Percentiles rank a stretch among this genome's conserved stretches.
Conservation (phyloP, 116 monocot genomes). For the Papilionanthe hybrid region DNA sequence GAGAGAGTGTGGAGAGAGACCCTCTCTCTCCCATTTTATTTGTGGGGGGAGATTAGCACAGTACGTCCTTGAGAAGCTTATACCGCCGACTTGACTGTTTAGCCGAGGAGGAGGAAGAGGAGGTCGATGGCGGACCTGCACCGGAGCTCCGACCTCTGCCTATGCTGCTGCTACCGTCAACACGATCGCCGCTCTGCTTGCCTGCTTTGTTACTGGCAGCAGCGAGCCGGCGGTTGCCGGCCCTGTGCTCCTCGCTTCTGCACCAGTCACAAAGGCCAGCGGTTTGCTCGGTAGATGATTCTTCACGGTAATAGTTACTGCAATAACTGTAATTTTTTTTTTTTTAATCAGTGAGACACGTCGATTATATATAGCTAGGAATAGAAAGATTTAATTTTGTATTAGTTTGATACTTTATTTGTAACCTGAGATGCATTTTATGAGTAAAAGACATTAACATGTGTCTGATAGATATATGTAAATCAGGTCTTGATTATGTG, state of each 20-base stretch:
- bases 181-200: conserved; percentile 19
- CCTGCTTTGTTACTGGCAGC: not conserved
- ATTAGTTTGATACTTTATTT: not conserved
- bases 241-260: conserved; percentile 37
- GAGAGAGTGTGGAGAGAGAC: too few species aligned
- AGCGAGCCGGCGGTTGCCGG: not conserved
- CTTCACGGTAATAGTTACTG: conserved; percentile 55
- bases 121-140: not conserved
- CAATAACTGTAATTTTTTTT: conserved; percentile 45
- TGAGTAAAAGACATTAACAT: not conserved
- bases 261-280: conserved; percentile 70
- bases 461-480: not conserved
- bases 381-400: too few species aligned
- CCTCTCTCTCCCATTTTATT: too few species aligned
- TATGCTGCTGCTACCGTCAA: conserved; percentile 13
- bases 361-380: too few species aligned
- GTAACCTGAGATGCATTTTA: not conserved
- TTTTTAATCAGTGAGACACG: too few species aligned
- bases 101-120: conserved; percentile 17
- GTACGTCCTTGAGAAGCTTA: conserved; percentile 80
- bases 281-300: conserved; percentile 5
- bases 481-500: too few species aligned
- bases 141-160: not conserved
- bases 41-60: conserved; percentile 31
- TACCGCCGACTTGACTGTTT: conserved; percentile 58